Evolutionary conservation across 2,329 filamentous ascomycete genomes (phyloP).

Genomic region (Aspergillus terreus): DNA sequence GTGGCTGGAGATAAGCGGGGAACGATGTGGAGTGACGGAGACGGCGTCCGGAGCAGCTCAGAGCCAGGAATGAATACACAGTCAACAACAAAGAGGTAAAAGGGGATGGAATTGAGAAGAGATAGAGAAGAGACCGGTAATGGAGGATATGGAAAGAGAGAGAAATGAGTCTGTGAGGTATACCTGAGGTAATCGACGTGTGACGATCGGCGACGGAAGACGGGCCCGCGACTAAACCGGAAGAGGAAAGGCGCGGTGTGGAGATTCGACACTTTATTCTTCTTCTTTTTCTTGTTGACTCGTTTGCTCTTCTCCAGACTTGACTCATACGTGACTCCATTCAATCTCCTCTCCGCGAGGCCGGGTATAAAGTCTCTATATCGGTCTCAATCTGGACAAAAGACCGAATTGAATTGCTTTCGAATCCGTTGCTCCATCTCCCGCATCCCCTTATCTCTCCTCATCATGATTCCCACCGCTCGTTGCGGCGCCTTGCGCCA

Average conservation of each 20-base stretch:
- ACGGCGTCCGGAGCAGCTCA: background rate
- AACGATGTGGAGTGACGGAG: slow-evolving; percentile 7
- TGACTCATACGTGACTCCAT: background rate
- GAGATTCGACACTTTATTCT: slow-evolving; percentile 1
- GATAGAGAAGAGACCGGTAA: background rate
- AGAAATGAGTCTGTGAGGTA: background rate
- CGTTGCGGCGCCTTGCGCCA: slow-evolving; percentile 5
- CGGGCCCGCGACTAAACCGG: background rate
- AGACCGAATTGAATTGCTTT: no score
- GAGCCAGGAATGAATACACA: no score
- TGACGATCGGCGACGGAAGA: slow-evolving; percentile 1
- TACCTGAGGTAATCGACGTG: background rate
- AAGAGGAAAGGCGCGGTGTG: slow-evolving; percentile 2
- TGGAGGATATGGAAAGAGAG: background rate
- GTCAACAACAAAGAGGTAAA: background rate
- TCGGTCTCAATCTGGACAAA: no score
- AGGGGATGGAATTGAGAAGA: background rate
- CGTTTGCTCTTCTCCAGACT: background rate
- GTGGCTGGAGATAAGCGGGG: slow-evolving; percentile 12
- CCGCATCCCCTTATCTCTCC: background rate
- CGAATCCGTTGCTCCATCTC: background rate
- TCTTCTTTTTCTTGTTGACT: background rate
- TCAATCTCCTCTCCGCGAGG: background rate
- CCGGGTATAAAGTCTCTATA: background rate
- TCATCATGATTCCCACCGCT: slow-evolving; percentile 3